A percentile compares a stretch with the other conserved stretches of the same genome.
Evolutionary conservation across 1,284 basidiomycete genomes (phyloP).

Genomic region (Takashimella tepidaria): DNA sequence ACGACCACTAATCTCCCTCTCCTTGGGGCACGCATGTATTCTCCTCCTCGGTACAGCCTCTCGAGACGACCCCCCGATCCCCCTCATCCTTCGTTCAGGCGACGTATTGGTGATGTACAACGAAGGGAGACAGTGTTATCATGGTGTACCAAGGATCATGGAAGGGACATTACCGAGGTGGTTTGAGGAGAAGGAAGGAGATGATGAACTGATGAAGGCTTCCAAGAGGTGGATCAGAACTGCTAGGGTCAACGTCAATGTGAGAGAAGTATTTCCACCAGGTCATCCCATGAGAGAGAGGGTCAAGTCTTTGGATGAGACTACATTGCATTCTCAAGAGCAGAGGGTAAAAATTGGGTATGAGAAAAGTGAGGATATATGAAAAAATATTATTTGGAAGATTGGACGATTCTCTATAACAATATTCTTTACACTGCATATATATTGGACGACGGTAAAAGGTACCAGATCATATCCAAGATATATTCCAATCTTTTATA

Average conservation of each 20-base stretch:
- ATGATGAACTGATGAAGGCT: constrained; percentile 45
- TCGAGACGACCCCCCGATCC: constrained; percentile 66
- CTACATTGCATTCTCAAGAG: background rate
- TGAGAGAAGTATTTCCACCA: constrained; percentile 63
- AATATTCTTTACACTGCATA: too few species aligned
- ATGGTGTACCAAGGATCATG: constrained; percentile 82
- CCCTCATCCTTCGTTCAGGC: constrained; percentile 77
- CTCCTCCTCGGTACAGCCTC: constrained; percentile 82
- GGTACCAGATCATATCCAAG: too few species aligned
- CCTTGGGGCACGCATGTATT: constrained; percentile 76
- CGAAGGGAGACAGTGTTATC: constrained; percentile 71
- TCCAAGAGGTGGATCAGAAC: constrained; percentile 54
- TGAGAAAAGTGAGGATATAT: background rate
- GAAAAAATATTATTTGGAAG: background rate
- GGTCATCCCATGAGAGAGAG: constrained; percentile 8
- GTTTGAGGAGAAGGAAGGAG: constrained; percentile 46
- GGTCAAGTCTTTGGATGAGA: background rate
- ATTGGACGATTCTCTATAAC: too few species aligned
- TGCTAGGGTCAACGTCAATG: constrained; percentile 73
- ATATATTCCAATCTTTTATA: too few species aligned
- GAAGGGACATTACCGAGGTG: constrained; percentile 68
- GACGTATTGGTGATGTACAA: constrained; percentile 91
- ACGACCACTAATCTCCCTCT: constrained; percentile 79
- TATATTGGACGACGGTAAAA: too few species aligned
- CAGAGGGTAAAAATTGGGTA: background rate